Conservation (phyloP, 2,329 filamentous ascomycete genomes). For the Zymoseptoria passerinii region DNA sequence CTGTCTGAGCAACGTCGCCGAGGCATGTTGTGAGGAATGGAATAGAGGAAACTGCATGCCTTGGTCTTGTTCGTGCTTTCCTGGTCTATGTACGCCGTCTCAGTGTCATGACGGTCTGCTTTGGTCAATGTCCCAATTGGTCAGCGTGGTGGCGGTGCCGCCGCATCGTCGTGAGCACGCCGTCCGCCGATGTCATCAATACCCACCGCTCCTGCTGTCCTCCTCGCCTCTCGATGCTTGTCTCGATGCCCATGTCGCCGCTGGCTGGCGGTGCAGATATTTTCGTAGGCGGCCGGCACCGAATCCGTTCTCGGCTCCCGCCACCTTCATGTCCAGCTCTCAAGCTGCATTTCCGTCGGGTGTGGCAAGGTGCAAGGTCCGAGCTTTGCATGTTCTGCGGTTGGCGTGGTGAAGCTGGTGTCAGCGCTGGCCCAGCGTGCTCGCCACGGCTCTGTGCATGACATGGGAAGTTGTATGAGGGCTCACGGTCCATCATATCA, state of each 20-base stretch:
- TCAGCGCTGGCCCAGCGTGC: neutral
- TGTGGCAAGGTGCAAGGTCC: neutral
- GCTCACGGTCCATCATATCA: neutral
- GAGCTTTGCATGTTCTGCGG: neutral
- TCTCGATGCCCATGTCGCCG: neutral
- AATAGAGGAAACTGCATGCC: too few relatives aligned
- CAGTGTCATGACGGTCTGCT: too few relatives aligned
- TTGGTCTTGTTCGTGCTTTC: too few relatives aligned
- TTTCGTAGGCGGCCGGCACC: too few relatives aligned
- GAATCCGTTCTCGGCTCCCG: neutral
- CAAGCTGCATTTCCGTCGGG: neutral
- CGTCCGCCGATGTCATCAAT: too few relatives aligned
- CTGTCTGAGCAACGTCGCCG: too few relatives aligned
- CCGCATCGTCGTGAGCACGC: too few relatives aligned
- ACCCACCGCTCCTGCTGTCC: neutral
- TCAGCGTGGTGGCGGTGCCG: too few relatives aligned
- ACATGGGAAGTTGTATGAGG: neutral
- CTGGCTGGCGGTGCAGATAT: neutral
- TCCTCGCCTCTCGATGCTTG: neutral
- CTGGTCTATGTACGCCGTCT: too few relatives aligned
- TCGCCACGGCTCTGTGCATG: neutral
- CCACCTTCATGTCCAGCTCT: neutral
- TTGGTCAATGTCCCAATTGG: too few relatives aligned
- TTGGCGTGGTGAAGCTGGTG: neutral
- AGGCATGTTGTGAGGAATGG: too few relatives aligned